phyloP scores from a whole-genome alignment of 2,329 filamentous ascomycete species.

The Westerdykella sp. region DNA sequence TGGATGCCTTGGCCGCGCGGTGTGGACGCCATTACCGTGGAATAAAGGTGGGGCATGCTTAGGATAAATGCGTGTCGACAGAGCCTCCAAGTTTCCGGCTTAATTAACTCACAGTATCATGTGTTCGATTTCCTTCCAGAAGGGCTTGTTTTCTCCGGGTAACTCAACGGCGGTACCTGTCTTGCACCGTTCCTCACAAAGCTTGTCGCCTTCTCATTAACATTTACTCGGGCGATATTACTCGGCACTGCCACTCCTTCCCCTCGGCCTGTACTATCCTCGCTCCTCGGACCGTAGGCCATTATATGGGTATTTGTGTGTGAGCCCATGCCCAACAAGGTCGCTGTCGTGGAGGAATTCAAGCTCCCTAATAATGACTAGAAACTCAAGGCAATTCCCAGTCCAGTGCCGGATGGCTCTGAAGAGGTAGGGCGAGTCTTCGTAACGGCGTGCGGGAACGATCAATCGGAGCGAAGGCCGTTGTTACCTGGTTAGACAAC shows the following conservation, averaged over 20 bases:
- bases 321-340: too few species aligned
- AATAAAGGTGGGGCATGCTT: slow-evolving; percentile 10
- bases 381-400: too few species aligned
- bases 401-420: too few species aligned
- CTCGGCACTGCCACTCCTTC: too few species aligned
- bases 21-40: slow-evolving; percentile 5
- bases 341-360: too few species aligned
- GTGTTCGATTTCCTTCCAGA: slow-evolving; percentile 20
- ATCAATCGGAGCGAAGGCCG: too few species aligned
- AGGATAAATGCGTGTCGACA: slow-evolving; percentile 20
- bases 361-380: too few species aligned
- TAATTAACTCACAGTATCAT: slow-evolving; percentile 19
- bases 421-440: slow-evolving; percentile 5
- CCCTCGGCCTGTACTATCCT: too few species aligned
- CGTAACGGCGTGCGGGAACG: neutral
- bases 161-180: slow-evolving; percentile 7
- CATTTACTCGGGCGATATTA: slow-evolving; percentile 6
- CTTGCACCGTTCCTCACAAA: slow-evolving; percentile 8
- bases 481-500: too few species aligned
- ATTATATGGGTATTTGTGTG: too few species aligned
- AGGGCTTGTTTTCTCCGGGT: slow-evolving; percentile 13
- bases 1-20: slow-evolving; percentile 6
- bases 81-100: slow-evolving; percentile 17
- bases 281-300: too few species aligned
- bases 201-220: slow-evolving; percentile 11